phyloP scores from a whole-genome alignment of 2,329 filamentous ascomycete species.

The Phoma sp. region DNA sequence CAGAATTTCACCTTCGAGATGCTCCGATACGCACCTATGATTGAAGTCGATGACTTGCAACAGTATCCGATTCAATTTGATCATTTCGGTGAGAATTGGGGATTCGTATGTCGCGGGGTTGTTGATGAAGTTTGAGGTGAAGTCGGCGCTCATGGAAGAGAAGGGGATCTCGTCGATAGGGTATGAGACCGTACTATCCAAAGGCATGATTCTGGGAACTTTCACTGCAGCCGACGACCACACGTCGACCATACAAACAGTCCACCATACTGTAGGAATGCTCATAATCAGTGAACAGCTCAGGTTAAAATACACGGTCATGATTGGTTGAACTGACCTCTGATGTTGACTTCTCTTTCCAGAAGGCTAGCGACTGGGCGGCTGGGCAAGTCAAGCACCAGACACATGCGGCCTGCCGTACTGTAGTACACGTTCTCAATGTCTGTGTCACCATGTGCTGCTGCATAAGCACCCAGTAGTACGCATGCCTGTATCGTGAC shows the following conservation, averaged over 20 bases:
- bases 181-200: constrained; percentile 24
- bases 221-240: constrained; percentile 34
- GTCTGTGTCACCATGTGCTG: constrained; percentile 31
- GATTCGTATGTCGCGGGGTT: constrained; percentile 19
- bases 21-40: constrained; percentile 28
- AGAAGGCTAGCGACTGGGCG: constrained; percentile 25
- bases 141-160: constrained; percentile 23
- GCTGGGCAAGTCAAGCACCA: constrained; percentile 30
- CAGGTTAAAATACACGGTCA: background rate
- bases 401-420: constrained; percentile 29
- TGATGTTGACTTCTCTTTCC: constrained; percentile 33
- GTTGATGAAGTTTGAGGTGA: constrained; percentile 16
- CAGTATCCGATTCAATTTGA: constrained; percentile 32
- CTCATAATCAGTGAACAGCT: background rate
- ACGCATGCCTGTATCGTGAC: constrained; percentile 29
- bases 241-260: constrained; percentile 34
- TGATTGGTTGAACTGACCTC: constrained; percentile 11
- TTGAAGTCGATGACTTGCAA: constrained; percentile 34
- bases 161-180: constrained; percentile 34
- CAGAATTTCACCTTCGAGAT: constrained; percentile 24
- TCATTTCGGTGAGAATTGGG: constrained; percentile 34
- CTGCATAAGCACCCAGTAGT: constrained; percentile 31
- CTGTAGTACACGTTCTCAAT: constrained; percentile 34
- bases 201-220: constrained; percentile 31
- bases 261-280: constrained; percentile 23